A percentile compares a stretch with the other conserved stretches of the same genome.
phyloP scores from a whole-genome alignment of 129 eudicot species.

The Saposhnikovia divaricata region DNA sequence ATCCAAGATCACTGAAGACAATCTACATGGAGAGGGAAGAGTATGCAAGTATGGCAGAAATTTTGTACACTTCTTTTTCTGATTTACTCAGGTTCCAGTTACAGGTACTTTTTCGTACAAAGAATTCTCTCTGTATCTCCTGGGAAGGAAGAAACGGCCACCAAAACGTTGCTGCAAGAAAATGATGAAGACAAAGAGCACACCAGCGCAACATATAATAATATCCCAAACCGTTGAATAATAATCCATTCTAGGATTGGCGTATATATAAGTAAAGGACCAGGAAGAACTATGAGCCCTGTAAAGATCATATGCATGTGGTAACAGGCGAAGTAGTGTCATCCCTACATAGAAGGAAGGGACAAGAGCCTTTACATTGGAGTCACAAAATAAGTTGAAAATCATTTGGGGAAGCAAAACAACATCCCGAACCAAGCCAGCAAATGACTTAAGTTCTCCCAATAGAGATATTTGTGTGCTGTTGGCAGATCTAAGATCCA shows the following conservation, averaged over 20 bases:
- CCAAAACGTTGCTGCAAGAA: slow-evolving; percentile 74
- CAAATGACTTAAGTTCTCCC: slow-evolving; percentile 64
- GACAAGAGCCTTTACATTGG: slow-evolving; percentile 47
- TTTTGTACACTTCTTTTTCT: neutral
- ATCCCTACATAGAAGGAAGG: slow-evolving; percentile 66
- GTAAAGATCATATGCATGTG: slow-evolving; percentile 76
- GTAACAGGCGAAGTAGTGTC: slow-evolving; percentile 66
- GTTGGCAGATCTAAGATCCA: neutral
- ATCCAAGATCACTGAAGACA: neutral
- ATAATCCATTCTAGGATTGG: slow-evolving; percentile 72
- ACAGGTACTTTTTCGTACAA: slow-evolving; percentile 68
- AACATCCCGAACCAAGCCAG: slow-evolving; percentile 67
- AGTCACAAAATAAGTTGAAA: slow-evolving; percentile 52
- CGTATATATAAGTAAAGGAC: slow-evolving; percentile 60
- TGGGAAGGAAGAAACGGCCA: slow-evolving; percentile 63
- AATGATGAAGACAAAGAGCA: slow-evolving; percentile 35
- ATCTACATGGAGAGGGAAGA: neutral
- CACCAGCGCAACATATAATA: slow-evolving; percentile 39
- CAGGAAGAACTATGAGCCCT: slow-evolving; percentile 48
- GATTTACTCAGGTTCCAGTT: slow-evolving; percentile 10
- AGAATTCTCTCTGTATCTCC: slow-evolving; percentile 33
- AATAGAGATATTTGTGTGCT: slow-evolving; percentile 30
- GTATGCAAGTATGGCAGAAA: neutral
- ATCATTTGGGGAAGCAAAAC: slow-evolving; percentile 71
- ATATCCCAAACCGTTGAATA: slow-evolving; percentile 74